A percentile compares a stretch with the other conserved stretches of the same genome.
Conservation (phyloP, 495 filamentous ascomycete genomes). For the Pseudoneurospora amorphoporcata region DNA sequence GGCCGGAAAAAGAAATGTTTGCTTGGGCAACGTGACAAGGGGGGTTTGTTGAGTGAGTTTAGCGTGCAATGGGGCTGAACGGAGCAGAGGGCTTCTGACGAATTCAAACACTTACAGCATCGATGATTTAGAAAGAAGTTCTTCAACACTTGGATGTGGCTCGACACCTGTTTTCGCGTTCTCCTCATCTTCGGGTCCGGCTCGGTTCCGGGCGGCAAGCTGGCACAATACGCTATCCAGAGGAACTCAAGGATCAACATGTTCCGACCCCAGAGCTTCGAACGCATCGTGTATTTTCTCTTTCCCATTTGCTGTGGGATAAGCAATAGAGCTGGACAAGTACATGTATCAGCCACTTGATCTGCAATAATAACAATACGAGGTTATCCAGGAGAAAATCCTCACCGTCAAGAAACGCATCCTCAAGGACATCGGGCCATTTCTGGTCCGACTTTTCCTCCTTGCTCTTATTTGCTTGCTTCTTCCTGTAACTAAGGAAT, state of each 20-base stretch:
- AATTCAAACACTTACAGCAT: slow-evolving; percentile 21
- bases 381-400: neutral
- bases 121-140: slow-evolving; percentile 45
- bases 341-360: neutral
- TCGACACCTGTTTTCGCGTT: slow-evolving; percentile 82
- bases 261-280: slow-evolving; percentile 74
- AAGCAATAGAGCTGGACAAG: slow-evolving; percentile 56
- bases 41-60: neutral
- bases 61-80: neutral
- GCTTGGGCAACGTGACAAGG: neutral
- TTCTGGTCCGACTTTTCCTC: slow-evolving; percentile 38
- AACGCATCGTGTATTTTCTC: slow-evolving; percentile 61
- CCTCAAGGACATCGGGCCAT: slow-evolving; percentile 79
- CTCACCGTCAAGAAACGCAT: slow-evolving; percentile 84
- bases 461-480: slow-evolving; percentile 50
- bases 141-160: slow-evolving; percentile 95
- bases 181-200: slow-evolving; percentile 32
- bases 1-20: neutral
- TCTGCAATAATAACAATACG: neutral
- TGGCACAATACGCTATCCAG: slow-evolving; percentile 39
- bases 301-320: slow-evolving; percentile 69
- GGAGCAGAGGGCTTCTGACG: neutral
- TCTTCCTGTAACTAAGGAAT: slow-evolving; percentile 60
- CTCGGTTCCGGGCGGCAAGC: slow-evolving; percentile 21
- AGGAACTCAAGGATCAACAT: slow-evolving; percentile 85